Base-by-base conservation (phyloP, 2,329 filamentous ascomycete genomes). In the Tolypocladium pustulatum region DNA sequence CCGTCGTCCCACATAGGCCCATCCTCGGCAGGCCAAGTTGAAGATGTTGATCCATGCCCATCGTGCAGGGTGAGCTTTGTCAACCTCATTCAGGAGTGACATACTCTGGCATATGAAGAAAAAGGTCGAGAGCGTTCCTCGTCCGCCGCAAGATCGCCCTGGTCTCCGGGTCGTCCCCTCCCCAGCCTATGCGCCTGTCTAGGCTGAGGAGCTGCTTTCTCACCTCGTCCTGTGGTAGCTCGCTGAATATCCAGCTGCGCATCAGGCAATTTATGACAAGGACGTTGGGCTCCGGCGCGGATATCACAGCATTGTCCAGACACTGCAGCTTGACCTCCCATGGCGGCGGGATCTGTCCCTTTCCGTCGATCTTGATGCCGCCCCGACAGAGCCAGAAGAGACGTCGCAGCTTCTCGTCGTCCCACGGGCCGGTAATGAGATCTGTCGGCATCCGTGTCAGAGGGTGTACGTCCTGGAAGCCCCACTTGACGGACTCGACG, bases 301-400 rank as follows among this genome's bases (percentile, higher is more conserved):
- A 61, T 15, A 73, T 60, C 34, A 73, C 62, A 25, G 72, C 74
- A 49, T 73, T 72, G 32, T 66, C 71, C 51, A 76, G 70, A 41
- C 70, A 71, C 53, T 72, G 64, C 4, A 71, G 60, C 54, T 72
- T 75, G 34, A 70, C 54, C 59, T 80, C 78, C 78, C 78, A 80
- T 1, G 73, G 62, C 2, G 59, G 61, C n/a, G 36, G 30, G 15
- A 54, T 67, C 59, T 71, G 67, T 40, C 59, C 57, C 27, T 69
- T 62, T 1, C 67, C 60, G 25, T 68, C 66, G 10, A 73, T 51
- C 5, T 62, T 64, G 56, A 73, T 67, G 17, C 77, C 76, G 7
- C 69, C 73, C 40, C 74, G 71, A 12, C 72, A 65, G 25, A 80
- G 68, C 78, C 78, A 80, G 64, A 78, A 78, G 6, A 80, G 67